Evolutionary conservation across 2,329 filamentous ascomycete species (phyloP), one percentile per base, ranked within the genome.

Genomic region (Xylaria arbuscula): DNA sequence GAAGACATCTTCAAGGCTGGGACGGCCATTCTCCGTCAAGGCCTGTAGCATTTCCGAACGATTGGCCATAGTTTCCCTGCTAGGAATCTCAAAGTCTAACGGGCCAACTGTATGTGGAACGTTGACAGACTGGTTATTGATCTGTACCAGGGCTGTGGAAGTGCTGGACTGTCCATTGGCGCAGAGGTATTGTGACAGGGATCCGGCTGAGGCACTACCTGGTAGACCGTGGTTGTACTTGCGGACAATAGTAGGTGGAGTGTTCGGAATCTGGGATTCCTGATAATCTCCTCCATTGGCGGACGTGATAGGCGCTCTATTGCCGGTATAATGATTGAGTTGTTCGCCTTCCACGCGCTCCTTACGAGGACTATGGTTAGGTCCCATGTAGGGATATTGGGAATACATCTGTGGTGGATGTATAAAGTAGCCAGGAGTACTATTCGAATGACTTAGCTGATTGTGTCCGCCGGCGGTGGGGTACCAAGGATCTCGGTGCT

Each of bases 11-110:
- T 60, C 0, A 2, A 67, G 45, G 15, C 9, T 57, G 3, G 66
- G 68, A 9, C n/a, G 15, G 10, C 68, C 70, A 11, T 67, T 58
- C 42, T 61, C 60, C 1, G 63, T 69, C 0, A 70, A 61, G 4
- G 53, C 38, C 32, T 63, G 59, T 3, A 70, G 42, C 36, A 66
- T 50, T 8, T 72, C 64, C 4, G 67, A 70, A 8, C 70, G 70
- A 1, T n/a, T 15, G 3, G 13, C n/a, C 60, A 60, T 47, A 6
- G 28, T 36, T 48, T 55, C 36, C 19, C 50, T 24, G 8, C 42
- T 36, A 2, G 69, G 61, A 2, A 40, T 32, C 2, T 15, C 53
- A 24, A 71, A 56, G n/a, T 57, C 36, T 34, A 69, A 13, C 7
- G 66, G 62, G 13, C 51, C 57, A 4, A 69, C 24, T 5, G n/a